phyloP scores from a whole-genome alignment of 2,329 filamentous ascomycete species.

The Macrophomina pseudophaseolina region DNA sequence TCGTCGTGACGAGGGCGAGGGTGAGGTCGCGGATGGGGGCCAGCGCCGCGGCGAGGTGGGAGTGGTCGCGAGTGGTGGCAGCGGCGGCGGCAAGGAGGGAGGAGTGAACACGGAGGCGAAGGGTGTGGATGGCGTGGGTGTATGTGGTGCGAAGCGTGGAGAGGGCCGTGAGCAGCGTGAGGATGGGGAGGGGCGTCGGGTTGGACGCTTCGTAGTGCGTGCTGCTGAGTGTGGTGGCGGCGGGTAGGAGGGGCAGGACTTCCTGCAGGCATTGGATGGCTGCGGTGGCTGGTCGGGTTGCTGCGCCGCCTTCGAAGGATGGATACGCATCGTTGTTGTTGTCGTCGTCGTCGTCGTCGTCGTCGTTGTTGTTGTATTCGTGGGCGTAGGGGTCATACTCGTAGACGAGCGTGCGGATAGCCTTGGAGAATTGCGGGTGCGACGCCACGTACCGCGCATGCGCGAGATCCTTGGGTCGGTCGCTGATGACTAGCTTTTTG shows the following conservation, averaged over 20 bases:
- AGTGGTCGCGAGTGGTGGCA: background rate
- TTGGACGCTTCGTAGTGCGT: background rate
- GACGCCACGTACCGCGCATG: background rate
- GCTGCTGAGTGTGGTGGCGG: background rate
- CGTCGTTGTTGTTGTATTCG: background rate
- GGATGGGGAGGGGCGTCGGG: background rate
- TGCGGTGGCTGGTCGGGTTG: no score
- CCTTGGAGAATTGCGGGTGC: constrained; percentile 1
- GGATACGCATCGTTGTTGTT: background rate
- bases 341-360: background rate
- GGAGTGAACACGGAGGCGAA: constrained; percentile 4
- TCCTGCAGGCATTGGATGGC: no score
- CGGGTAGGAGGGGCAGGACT: background rate
- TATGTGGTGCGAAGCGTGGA: background rate
- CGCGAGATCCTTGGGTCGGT: background rate
- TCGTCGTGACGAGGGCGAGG: background rate
- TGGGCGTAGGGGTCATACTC: constrained; percentile 5
- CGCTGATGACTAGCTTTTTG: background rate
- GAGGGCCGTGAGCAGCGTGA: constrained; percentile 12
- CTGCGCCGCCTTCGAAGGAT: no score
- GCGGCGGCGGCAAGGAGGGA: constrained; percentile 5
- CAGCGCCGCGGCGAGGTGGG: constrained; percentile 7
- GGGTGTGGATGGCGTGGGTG: constrained; percentile 4
- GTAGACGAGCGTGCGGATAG: constrained; percentile 10
- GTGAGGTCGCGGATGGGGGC: background rate